Evolutionary conservation across 1,284 basidiomycete species (phyloP).

Genomic region (Malassezia equina): DNA sequence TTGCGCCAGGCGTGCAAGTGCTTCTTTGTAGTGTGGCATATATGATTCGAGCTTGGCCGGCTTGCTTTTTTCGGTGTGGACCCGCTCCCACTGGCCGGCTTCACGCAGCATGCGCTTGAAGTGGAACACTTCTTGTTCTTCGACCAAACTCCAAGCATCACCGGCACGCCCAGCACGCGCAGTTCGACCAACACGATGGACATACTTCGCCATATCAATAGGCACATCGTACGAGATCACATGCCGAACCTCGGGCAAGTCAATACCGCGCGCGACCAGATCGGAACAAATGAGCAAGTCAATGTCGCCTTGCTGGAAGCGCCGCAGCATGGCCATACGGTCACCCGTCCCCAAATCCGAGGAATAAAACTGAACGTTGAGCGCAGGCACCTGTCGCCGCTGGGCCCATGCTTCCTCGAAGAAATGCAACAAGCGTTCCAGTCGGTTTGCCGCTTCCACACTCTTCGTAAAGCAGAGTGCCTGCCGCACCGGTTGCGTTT

Average conservation of each 20-base stretch:
- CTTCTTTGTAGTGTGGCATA: conserved; percentile 22
- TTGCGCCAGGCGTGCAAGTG: conserved; percentile 24
- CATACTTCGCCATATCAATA: conserved; percentile 93
- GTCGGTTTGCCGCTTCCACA: conserved; percentile 73
- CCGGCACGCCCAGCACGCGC: conserved; percentile 78
- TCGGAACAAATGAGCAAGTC: conserved; percentile 91
- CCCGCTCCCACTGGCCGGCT: conserved; percentile 15
- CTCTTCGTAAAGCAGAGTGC: conserved; percentile 92
- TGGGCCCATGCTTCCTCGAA: conserved; percentile 55
- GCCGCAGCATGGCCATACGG: conserved; percentile 65
- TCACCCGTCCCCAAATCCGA: conserved; percentile 70
- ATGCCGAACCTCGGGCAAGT: conserved; percentile 78
- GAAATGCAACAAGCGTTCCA: conserved; percentile 71
- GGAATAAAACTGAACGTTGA: conserved; percentile 57
- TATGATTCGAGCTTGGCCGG: conserved; percentile 18
- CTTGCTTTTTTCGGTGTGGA: conserved; percentile 24
- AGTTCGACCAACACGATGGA: conserved; percentile 88
- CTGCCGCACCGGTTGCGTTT: conserved; percentile 53
- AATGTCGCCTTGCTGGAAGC: conserved; percentile 70
- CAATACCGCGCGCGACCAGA: conserved; percentile 90
- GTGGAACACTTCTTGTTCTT: conserved; percentile 72
- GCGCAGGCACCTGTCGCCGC: conserved; percentile 49
- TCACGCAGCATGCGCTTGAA: conserved; percentile 17
- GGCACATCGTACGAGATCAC: conserved; percentile 91
- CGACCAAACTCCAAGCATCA: conserved; percentile 84